Conservation (phyloP, 306 rosid genomes). For the Cucumis cinereus region DNA sequence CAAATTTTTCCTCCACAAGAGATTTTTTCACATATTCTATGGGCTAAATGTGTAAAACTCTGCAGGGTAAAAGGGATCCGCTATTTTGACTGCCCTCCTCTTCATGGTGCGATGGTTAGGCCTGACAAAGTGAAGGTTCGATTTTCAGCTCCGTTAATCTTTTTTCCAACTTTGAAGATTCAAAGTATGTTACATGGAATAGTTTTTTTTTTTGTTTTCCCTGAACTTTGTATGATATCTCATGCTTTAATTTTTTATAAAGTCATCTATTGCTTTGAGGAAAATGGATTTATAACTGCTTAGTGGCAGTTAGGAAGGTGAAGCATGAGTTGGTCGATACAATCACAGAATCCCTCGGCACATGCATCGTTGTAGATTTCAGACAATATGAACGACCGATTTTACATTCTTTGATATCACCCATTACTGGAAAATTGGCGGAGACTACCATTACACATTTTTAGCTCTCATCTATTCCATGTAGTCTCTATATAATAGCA, state of each 20-base stretch:
- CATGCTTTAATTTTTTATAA: background rate
- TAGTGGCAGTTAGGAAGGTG: background rate
- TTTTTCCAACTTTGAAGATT: background rate
- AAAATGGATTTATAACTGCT: background rate
- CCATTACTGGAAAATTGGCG: too few relatives aligned
- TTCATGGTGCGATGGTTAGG: constrained; percentile 75
- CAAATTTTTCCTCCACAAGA: background rate
- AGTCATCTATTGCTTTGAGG: background rate
- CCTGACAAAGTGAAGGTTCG: constrained; percentile 92
- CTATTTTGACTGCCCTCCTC: constrained; percentile 67
- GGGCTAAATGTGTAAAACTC: background rate
- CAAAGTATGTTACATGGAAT: background rate
- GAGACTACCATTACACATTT: too few relatives aligned
- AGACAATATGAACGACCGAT: background rate
- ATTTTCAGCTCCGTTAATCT: background rate
- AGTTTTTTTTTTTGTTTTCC: background rate
- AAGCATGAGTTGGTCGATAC: background rate
- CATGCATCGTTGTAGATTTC: background rate
- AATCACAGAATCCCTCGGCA: background rate
- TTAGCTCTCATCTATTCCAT: too few relatives aligned
- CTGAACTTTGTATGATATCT: background rate
- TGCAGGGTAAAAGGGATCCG: constrained; percentile 74
- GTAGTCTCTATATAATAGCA: too few relatives aligned
- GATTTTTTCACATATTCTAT: background rate
- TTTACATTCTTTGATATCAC: background rate